Evolutionary conservation across 2,329 filamentous ascomycete genomes (phyloP).

Genomic region (Aureobasidium musti): DNA sequence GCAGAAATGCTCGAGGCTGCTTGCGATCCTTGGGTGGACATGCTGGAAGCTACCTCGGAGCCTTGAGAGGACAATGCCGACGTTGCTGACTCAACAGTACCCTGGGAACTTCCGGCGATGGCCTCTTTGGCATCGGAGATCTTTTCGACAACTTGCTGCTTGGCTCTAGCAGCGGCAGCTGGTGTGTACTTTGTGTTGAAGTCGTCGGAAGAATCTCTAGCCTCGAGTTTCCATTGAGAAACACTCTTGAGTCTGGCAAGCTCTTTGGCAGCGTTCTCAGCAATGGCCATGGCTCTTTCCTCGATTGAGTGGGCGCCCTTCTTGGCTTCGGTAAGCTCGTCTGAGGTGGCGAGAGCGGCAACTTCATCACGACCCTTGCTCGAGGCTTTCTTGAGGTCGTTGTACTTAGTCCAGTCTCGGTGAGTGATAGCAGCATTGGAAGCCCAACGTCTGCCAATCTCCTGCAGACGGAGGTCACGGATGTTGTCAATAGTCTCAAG

Average conservation of each 20-base stretch:
- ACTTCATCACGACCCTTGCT: slow-evolving; percentile 84
- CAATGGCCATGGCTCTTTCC: slow-evolving; percentile 75
- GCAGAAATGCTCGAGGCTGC: slow-evolving; percentile 29
- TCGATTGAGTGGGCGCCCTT: slow-evolving; percentile 69
- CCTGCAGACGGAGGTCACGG: slow-evolving; percentile 79
- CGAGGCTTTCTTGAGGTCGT: slow-evolving; percentile 79
- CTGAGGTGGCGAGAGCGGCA: slow-evolving; percentile 70
- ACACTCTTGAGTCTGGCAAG: slow-evolving; percentile 79
- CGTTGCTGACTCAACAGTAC: slow-evolving; percentile 42
- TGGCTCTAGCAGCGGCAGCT: slow-evolving; percentile 53
- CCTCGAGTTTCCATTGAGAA: slow-evolving; percentile 77
- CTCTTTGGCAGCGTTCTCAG: slow-evolving; percentile 77
- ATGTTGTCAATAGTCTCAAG: slow-evolving; percentile 81
- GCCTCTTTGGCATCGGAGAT: slow-evolving; percentile 40
- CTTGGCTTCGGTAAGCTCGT: slow-evolving; percentile 70
- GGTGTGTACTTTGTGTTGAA: slow-evolving; percentile 71
- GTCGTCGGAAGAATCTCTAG: slow-evolving; percentile 72
- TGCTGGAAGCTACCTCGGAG: slow-evolving; percentile 39
- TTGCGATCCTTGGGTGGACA: not conserved
- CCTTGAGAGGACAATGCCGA: slow-evolving; percentile 42
- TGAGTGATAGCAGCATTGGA: slow-evolving; percentile 96
- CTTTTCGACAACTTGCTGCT: slow-evolving; percentile 44
- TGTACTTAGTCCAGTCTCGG: slow-evolving; percentile 95
- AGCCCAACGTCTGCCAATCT: slow-evolving; percentile 91
- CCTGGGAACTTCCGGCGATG: slow-evolving; percentile 42